Evolutionary conservation across 2,329 filamentous ascomycete genomes (phyloP), one percentile per base, ranked within the genome.

Genomic region (Aspergillus awamori): DNA sequence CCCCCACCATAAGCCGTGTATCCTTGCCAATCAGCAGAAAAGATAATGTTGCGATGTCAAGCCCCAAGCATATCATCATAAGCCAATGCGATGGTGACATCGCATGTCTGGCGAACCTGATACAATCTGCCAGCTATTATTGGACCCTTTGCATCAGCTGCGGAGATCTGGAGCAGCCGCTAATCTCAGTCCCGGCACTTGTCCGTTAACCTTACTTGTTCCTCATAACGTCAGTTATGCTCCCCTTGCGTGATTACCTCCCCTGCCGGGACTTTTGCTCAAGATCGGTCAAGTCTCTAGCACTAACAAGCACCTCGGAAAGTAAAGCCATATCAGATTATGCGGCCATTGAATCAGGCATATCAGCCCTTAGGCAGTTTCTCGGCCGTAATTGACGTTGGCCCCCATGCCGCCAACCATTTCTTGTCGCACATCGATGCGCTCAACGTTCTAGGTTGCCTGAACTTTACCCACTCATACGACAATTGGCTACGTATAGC

Each of bases 171-270:
- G 17, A 56, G 26, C 24, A 43, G 39, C 11, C 53, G 53, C 17
- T 24, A 41, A 54, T 17, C 43, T 60, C 59, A 36, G 48, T 24
- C 53, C 59, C 43, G 49, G 54, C 57, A n/a, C 17, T 15, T 22
- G 47, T 55, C 24, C 20, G 33, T 24, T n/a, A 8, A 33, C 45
- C 28, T 60, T 17, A 67, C 64, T 69, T 61, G 66, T 56, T 45
- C 43, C 15, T 43, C 38, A 68, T 69, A 67, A 65, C 70, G 69
- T 68, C 68, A 71, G 57, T 58, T 43, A 49, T 48, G 57, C 60
- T 57, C 20, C 22, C n/a, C 52, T 69, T 63, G 65, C 67, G 68
- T 69, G 66, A 68, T 70, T 45, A 5, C 41, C 36, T 17, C 26
- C 28, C 47, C 26, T 28, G 26, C 47, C 47, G 47, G 47, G n/a